A percentile compares a stretch with the other conserved stretches of the same genome.
Evolutionary conservation across 768 basidiomycete species (phyloP).

Genomic region (Hortiboletus campestris): DNA sequence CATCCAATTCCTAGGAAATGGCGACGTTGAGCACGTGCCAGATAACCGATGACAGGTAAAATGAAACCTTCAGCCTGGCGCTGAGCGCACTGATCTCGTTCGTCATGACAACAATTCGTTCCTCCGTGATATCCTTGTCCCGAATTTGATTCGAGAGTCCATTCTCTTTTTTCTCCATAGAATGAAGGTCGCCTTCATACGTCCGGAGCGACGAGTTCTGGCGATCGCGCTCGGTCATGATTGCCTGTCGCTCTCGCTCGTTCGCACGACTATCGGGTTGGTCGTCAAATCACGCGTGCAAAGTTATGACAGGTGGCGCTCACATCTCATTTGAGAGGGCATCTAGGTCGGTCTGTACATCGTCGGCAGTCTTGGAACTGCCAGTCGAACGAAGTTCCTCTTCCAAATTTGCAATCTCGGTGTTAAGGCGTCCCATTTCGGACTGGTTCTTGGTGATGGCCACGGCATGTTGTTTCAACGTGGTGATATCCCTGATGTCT

Average conservation of each 20-base stretch:
- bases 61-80: conserved; percentile 49
- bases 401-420: conserved; percentile 66
- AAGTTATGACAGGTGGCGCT: conserved; percentile 18
- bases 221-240: conserved; percentile 62
- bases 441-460: conserved; percentile 57
- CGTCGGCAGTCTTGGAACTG: conserved; percentile 77
- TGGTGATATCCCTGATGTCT: conserved; percentile 58
- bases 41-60: neutral
- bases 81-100: conserved; percentile 49
- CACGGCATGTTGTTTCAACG: conserved; percentile 59
- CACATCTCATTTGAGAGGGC: conserved; percentile 64
- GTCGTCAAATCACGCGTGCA: neutral
- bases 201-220: conserved; percentile 50
- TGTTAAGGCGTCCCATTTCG: conserved; percentile 57
- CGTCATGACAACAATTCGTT: conserved; percentile 55
- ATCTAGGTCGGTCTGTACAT: conserved; percentile 79
- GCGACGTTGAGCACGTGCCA: neutral
- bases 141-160: conserved; percentile 55
- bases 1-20: conserved; percentile 56
- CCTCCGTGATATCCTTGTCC: conserved; percentile 56
- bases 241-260: conserved; percentile 59
- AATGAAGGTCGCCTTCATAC: conserved; percentile 59
- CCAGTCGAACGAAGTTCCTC: conserved; percentile 68
- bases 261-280: conserved; percentile 50
- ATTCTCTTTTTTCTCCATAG: conserved; percentile 59